Conservation (phyloP, 805 yeast species). For the Barnettozyma californica region DNA sequence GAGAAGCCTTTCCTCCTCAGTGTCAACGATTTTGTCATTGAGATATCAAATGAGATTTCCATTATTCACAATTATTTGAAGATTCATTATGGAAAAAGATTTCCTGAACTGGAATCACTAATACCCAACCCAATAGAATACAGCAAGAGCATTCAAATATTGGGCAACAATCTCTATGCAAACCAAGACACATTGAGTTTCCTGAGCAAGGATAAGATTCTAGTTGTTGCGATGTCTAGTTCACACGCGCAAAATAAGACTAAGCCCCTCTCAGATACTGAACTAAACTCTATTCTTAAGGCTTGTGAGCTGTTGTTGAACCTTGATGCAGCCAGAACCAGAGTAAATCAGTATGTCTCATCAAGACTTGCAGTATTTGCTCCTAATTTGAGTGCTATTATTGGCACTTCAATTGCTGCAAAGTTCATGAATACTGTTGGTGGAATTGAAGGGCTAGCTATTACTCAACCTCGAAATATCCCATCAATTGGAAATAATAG, state of each 20-base stretch:
- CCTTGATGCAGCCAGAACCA: slow-evolving; percentile 37
- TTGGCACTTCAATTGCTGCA: slow-evolving; percentile 71
- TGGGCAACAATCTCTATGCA: slow-evolving; percentile 43
- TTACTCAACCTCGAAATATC: slow-evolving; percentile 77
- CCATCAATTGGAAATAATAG: slow-evolving; percentile 67
- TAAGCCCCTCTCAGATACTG: slow-evolving; percentile 26
- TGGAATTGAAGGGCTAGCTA: slow-evolving; percentile 58
- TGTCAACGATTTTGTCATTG: slow-evolving; percentile 50
- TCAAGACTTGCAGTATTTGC: slow-evolving; percentile 54
- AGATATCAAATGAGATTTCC: slow-evolving; percentile 50
- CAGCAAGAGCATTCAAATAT: slow-evolving; percentile 42
- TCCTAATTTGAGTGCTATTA: slow-evolving; percentile 70
- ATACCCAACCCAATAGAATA: slow-evolving; percentile 59
- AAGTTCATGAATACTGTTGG: slow-evolving; percentile 66
- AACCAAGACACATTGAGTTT: slow-evolving; percentile 26
- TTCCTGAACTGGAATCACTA: slow-evolving; percentile 66
- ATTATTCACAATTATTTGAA: slow-evolving; percentile 45
- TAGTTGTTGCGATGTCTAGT: slow-evolving; percentile 73
- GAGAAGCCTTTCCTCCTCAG: slow-evolving; percentile 48
- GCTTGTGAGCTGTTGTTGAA: slow-evolving; percentile 45
- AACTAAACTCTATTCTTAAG: slow-evolving; percentile 33
- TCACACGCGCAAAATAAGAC: slow-evolving; percentile 38
- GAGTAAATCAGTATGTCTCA: slow-evolving; percentile 51
- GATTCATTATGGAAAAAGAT: slow-evolving; percentile 50
- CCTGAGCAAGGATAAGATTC: slow-evolving; percentile 57